Evolutionary conservation across 2,329 filamentous ascomycete species (phyloP), one percentile per base, ranked within the genome.

Genomic region (Phaeosphaeriaceae sp.): DNA sequence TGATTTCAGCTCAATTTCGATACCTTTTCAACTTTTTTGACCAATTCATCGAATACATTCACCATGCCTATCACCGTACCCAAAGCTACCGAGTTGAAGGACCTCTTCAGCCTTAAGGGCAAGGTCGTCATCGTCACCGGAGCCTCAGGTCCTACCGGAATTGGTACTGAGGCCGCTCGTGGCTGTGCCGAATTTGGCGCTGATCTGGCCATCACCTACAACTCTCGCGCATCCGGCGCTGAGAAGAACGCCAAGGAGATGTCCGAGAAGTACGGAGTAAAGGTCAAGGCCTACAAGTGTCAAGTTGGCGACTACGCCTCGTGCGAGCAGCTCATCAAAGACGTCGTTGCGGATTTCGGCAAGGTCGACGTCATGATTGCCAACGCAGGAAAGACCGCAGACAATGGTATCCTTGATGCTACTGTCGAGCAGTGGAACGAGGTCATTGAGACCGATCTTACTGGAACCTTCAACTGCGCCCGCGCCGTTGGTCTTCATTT

Each of bases 401-500:
- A 89, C 79, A 81, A 80, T 54, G 89, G 89, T 57, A 84, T 91
- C 71, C 81, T 91, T 49, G 89, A 92, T 62, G 87, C 87, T 73
- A 85, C 86, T 22, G 87, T 90, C 21, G 84, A 89, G 72, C 90
- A 92, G 73, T 87, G 88, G 74, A 88, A 93, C 74, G 86, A 88
- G 77, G 91, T 96, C 82, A 84, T 96, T 77, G 86, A 90, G 69
- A 89, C 94, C 71, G 96, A 97, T 78, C 84, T 96, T 67, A 95
- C 88, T n/a, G 93, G 93, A 13, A 89, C 89, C 41, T 92, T 90
- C 79, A 94, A 91, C 83, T 96, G 92, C 62, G 92, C 92, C 24
- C 91, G 94, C 81, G 92, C 92, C 20, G 91, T 92, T n/a, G 93
- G 93, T 33, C 85, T 89, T 54, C 90, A 95, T 79, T 89, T 89